phyloP scores from a whole-genome alignment of 2,329 filamentous ascomycete species.

The Elsinoe ampelina region DNA sequence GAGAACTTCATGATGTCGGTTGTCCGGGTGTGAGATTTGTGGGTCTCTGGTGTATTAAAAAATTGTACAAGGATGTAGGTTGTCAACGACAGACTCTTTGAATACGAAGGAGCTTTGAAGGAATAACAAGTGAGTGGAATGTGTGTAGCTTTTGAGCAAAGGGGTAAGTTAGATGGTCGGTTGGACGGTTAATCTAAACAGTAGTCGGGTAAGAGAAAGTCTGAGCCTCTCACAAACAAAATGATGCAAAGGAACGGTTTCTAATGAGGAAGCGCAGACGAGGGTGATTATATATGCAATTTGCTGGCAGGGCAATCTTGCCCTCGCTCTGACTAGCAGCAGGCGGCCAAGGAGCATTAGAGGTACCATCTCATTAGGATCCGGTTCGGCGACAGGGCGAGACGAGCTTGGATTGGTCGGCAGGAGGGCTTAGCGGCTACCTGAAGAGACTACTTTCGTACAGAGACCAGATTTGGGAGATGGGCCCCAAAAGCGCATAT shows the following conservation, averaged over 20 bases:
- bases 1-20: constrained; percentile 37
- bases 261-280: background rate
- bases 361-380: constrained; percentile 7
- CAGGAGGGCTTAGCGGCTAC: constrained; percentile 1
- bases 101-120: constrained; percentile 4
- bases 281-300: constrained; percentile 4
- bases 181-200: constrained; percentile 5
- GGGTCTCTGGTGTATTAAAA: background rate
- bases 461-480: constrained; percentile 10
- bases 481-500: constrained; percentile 6
- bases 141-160: constrained; percentile 6
- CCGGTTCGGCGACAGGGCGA: background rate
- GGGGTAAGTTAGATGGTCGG: constrained; percentile 1
- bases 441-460: background rate
- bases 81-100: constrained; percentile 12
- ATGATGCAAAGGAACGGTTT: constrained; percentile 12
- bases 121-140: constrained; percentile 1
- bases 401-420: constrained; percentile 8
- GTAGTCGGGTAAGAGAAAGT: background rate
- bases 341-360: constrained; percentile 9
- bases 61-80: constrained; percentile 4
- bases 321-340: constrained; percentile 10
- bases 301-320: constrained; percentile 8
- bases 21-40: constrained; percentile 1
- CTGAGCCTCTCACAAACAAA: constrained; percentile 8